Conservation (phyloP, 352 stramenopile species). For the Pilasporangium apinafurcum region DNA sequence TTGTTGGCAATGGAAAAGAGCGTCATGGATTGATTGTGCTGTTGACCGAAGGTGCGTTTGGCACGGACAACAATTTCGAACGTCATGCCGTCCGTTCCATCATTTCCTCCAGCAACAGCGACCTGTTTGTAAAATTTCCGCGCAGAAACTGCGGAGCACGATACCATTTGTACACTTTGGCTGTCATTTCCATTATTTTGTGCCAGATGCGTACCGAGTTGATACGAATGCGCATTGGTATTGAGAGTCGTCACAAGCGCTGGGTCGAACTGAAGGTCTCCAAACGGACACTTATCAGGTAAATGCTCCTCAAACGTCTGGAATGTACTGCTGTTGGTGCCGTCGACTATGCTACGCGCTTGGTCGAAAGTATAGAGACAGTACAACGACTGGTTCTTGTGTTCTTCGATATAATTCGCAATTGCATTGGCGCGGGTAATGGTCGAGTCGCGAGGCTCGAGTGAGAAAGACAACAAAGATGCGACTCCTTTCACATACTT, state of each 20-base stretch:
- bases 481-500: too few species aligned
- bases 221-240: conserved; percentile 11
- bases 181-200: conserved; percentile 17
- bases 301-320: conserved; percentile 19
- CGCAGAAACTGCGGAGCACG: conserved; percentile 32
- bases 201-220: conserved; percentile 37
- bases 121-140: conserved; percentile 43
- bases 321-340: not conserved
- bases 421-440: too few species aligned
- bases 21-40: conserved; percentile 38
- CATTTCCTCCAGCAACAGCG: not conserved
- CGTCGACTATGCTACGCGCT: not conserved
- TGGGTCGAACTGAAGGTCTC: conserved; percentile 42
- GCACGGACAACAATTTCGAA: conserved; percentile 61
- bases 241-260: conserved; percentile 40
- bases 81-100: conserved; percentile 24
- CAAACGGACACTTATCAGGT: conserved; percentile 40
- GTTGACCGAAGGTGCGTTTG: conserved; percentile 10
- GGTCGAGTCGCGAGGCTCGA: too few species aligned
- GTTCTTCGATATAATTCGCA: conserved; percentile 8
- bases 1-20: conserved; percentile 66
- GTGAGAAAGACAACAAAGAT: too few species aligned
- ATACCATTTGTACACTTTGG: conserved; percentile 44
- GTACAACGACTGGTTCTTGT: conserved; percentile 5
- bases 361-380: conserved; percentile 43